Evolutionary conservation across 1,139 yeast genomes (phyloP), one percentile per base, ranked within the genome.

Genomic region (Arxiozyma bovina): DNA sequence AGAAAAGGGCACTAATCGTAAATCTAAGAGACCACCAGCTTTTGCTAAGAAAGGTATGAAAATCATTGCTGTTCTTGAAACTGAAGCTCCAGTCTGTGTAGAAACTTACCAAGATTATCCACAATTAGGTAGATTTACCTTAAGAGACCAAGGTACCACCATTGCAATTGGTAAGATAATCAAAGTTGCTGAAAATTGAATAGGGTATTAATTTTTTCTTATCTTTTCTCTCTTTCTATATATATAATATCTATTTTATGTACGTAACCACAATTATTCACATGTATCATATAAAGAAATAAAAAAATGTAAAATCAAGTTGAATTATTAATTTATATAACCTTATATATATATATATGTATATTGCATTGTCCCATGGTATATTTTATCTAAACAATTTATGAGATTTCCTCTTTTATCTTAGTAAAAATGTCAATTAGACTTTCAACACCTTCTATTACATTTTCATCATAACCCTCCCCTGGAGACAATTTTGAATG

Each of bases 21-120:
- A 85, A 74, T 87, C 96, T 58, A 93, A 90, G 80, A 90, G 88
- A 72, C 88, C 99, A 46, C 99, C 99, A 57, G 96, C 97, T 53
- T 93, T 90, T 72, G 99, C 99, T 61, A 93, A 91, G 75, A 89
- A 89, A 80, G 99, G 99, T 65, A 93, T 93, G 98, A 91, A 89
- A 82, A 83, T 93, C 64, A 90, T 93, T 71, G 99, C 98, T 44
- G 81, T 86, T 50, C 77, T 93, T 67, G 97, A 91, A 74, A 79
- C 89, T 21, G 77, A 82, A 52, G 91, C 83, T 64, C 89, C 96
- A 25, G 87, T 93, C 45, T 93, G 98, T 77, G 86, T 93, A 54
- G 99, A 93, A 76, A 85, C 95, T 53, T 93, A 86, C 71, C 83
- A 78, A 61, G 95, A 88, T 68, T 87, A 90, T 70, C 97, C 93